A percentile compares a stretch with the other conserved stretches of the same genome.
These are phyloP conservation scores for Candida golubevii DNA, from an alignment of 805 yeast species.

Conservation along the genomic window DNA sequence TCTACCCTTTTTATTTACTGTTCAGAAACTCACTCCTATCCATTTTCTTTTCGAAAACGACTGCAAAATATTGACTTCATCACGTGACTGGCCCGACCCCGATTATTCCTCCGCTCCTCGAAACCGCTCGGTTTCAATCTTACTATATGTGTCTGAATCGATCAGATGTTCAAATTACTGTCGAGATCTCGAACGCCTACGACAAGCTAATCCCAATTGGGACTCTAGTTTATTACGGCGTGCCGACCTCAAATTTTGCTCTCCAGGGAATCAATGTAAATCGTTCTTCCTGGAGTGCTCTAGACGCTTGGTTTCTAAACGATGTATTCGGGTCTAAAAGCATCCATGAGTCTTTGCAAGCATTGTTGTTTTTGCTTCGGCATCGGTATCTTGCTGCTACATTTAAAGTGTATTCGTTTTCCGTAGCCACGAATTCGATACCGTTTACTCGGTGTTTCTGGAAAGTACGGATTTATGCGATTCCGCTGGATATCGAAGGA, in stretches of 20 bases:
- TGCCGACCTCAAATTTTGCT: constrained; percentile 38
- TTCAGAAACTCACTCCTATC: too few relatives aligned
- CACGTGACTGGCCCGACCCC: too few relatives aligned
- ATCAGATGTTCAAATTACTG: constrained; percentile 4
- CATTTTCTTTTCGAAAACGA: too few relatives aligned
- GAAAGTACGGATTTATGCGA: constrained; percentile 42
- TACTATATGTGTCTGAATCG: too few relatives aligned
- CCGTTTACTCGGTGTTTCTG: constrained; percentile 11
- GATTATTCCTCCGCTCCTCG: too few relatives aligned
- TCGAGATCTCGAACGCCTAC: constrained; percentile 37
- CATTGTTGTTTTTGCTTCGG: constrained; percentile 41
- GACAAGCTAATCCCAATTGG: constrained; percentile 45
- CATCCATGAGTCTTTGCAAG: constrained; percentile 25
- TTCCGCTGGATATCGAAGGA: constrained; percentile 44
- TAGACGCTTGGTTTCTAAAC: constrained; percentile 42
- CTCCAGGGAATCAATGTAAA: constrained; percentile 30
- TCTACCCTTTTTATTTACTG: too few relatives aligned
- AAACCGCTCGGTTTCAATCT: too few relatives aligned
- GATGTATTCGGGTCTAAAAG: constrained; percentile 1
- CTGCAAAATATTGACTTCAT: too few relatives aligned
- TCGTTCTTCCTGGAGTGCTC: constrained; percentile 49
- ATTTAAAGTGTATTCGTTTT: constrained; percentile 18
- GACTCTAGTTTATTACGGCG: constrained; percentile 37
- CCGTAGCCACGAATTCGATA: too few relatives aligned
- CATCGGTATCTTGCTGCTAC: constrained; percentile 44